These are phyloP conservation scores for Cladosporium sp. DNA, from an alignment of 2,329 filamentous ascomycete genomes.

Conservation along the genomic window DNA sequence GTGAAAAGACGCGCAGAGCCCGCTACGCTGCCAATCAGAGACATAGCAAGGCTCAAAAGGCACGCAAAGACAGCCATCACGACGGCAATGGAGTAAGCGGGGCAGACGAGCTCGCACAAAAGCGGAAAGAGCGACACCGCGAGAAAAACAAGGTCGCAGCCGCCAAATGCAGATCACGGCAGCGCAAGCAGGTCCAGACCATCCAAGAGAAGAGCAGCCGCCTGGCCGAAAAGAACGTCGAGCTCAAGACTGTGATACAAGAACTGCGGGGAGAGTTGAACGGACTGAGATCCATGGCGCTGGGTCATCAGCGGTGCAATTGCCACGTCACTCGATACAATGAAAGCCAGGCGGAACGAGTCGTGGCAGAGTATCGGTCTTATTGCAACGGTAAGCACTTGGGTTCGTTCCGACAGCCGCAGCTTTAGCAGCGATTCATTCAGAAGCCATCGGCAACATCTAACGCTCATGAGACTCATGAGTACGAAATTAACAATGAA, in stretches of 20 bases:
- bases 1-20: not conserved
- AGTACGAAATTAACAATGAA: too few species aligned
- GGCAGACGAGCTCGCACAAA: not conserved
- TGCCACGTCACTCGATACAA: not conserved
- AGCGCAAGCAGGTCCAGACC: constrained; percentile 1
- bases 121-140: not conserved
- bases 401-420: not conserved
- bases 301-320: not conserved
- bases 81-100: not conserved
- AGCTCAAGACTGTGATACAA: not conserved
- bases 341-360: not conserved
- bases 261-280: constrained; percentile 1
- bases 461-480: too few species aligned
- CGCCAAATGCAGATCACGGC: not conserved
- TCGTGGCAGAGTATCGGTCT: not conserved
- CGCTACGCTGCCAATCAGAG: constrained; percentile 7
- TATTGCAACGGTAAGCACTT: not conserved
- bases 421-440: too few species aligned
- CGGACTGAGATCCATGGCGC: not conserved
- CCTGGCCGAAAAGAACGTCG: not conserved
- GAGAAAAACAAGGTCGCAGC: constrained; percentile 11
- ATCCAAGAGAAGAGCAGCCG: not conserved
- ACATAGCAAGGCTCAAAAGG: not conserved
- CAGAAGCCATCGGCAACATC: too few species aligned
- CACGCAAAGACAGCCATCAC: not conserved